Evolutionary conservation across 306 rosid genomes (phyloP).

Genomic region (Medicago arabica): DNA sequence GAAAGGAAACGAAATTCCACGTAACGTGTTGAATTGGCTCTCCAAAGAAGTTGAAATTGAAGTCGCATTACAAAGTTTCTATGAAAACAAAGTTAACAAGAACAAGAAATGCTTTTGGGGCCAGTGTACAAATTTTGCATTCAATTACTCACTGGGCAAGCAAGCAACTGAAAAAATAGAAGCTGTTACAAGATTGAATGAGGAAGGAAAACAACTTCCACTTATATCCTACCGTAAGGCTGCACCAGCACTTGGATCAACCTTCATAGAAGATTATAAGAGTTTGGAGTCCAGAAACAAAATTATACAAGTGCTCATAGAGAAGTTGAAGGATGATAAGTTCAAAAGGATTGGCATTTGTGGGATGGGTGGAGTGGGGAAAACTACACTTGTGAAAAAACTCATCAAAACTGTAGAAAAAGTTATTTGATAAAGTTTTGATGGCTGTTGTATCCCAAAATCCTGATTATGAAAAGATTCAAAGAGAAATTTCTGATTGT

Average conservation of each 20-base stretch:
- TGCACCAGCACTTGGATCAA: not conserved
- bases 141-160: conserved; percentile 16
- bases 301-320: not conserved
- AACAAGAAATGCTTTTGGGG: not conserved
- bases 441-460: not conserved
- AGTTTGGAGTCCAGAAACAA: not conserved
- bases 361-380: not conserved
- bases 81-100: not conserved
- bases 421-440: not conserved
- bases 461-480: not conserved
- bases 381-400: not conserved
- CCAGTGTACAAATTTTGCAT: not conserved
- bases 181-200: not conserved
- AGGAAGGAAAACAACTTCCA: not conserved
- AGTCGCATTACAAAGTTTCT: not conserved
- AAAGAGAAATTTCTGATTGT: not conserved
- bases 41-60: not conserved
- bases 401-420: not conserved
- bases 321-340: not conserved
- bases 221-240: not conserved
- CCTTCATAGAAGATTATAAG: not conserved
- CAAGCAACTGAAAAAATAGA: not conserved
- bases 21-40: conserved; percentile 1
- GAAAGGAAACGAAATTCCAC: not conserved
- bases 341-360: not conserved